Base-by-base conservation (phyloP, 768 basidiomycete species). In the Leucocoprinus birnbaumii region DNA sequence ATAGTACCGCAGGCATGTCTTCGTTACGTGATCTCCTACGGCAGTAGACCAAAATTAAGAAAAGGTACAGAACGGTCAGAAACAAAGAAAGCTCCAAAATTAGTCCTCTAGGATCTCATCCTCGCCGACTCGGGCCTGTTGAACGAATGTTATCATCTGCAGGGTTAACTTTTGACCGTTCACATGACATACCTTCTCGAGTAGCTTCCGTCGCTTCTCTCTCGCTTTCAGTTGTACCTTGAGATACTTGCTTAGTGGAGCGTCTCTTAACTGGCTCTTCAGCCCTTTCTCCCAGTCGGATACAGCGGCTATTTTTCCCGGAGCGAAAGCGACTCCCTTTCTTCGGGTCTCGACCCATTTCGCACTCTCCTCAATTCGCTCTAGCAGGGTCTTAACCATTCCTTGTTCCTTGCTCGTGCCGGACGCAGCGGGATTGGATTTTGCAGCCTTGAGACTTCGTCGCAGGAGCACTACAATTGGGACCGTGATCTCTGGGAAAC, bases 401-500 rank as follows among this genome's bases (percentile, higher is more conserved):
- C 74, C 78, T 1, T 78, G 75, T 57, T 88, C 86, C 64, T 91
- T 91, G 0, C 73, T 63, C 35, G 62, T 59, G 3, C 67, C 65
- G 2, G 69, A 37, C 11, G 58, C 56, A 18, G 58, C n/a, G 13
- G 46, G 65, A 43, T 67, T 68, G 34, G 75, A 66, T 53, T 80
- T 80, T 22, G 76, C 73, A 37, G 71, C 74, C 68, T 97, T 98
- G 60, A 95, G 62, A 52, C 82, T 77, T 60, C 88, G 87, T 42
- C 85, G 84, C 48, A 99, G 73, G 1, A 82, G 74, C 10, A 90
- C 78, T 14, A 85, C 71, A 35, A 94, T 73, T 2, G 95, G 94
- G 11, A 98, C 82, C 13, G 85, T 77, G 38, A 96, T 79, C 71
- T 99, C 97, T 2, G 97, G 96, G 78, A 97, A 98, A 0, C 92